Percentiles rank a stretch among this genome's conserved stretches.
phyloP scores from a whole-genome alignment of 108 stramenopile species.

The Epipyxis sp. region DNA sequence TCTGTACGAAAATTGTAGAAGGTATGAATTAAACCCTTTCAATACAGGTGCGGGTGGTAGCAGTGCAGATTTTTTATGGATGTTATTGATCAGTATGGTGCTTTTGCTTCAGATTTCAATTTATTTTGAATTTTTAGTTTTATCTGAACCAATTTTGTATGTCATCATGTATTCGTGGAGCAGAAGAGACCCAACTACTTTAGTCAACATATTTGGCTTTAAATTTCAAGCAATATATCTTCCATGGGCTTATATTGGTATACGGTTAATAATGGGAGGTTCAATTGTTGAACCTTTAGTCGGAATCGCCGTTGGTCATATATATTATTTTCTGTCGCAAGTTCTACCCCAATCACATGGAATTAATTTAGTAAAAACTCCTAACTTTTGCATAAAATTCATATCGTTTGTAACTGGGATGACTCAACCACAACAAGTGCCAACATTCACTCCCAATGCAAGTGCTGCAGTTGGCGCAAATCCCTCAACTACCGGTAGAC shows the following conservation, averaged over 20 bases:
- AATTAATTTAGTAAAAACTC: conserved; percentile 45
- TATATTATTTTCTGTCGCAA: conserved; percentile 57
- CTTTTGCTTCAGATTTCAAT: conserved; percentile 30
- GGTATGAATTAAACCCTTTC: conserved; percentile 55
- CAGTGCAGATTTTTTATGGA: conserved; percentile 47
- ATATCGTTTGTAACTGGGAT: conserved; percentile 37
- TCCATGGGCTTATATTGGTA: conserved; percentile 52
- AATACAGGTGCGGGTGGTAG: conserved; percentile 55
- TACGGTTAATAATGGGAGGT: conserved; percentile 32
- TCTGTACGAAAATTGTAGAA: conserved; percentile 31
- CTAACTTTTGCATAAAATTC: conserved; percentile 36
- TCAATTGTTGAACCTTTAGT: conserved; percentile 36
- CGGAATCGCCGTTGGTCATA: conserved; percentile 55
- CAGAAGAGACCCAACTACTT: conserved; percentile 30
- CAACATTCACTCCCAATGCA: no score
- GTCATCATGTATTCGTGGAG: conserved; percentile 57
- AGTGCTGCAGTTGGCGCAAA: no score
- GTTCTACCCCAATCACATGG: conserved; percentile 48
- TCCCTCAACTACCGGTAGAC: no score
- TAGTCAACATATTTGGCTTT: conserved; percentile 47
- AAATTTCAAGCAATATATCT: conserved; percentile 40
- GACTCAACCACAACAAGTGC: neutral
- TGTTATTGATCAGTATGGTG: conserved; percentile 46
- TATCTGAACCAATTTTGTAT: conserved; percentile 34
- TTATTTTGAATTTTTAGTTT: conserved; percentile 33